phyloP scores from a whole-genome alignment of 257 asterid species.

The Ilex aquifolium region DNA sequence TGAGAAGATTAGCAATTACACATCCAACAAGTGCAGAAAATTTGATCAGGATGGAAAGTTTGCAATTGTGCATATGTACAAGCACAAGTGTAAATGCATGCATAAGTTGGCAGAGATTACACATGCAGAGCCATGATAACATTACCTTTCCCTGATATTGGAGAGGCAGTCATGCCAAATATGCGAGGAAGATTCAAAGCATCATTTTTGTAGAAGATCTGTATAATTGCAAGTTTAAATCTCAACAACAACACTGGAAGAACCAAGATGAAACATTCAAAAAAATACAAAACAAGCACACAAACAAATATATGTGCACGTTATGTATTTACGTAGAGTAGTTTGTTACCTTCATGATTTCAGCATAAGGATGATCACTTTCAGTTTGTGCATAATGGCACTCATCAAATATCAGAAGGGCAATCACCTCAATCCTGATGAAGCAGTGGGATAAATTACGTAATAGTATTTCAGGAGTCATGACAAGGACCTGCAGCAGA shows the following conservation, averaged over 20 bases:
- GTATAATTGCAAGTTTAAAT: constrained; percentile 18
- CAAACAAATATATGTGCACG: background rate
- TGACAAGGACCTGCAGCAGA: constrained; percentile 76
- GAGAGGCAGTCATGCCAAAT: constrained; percentile 99
- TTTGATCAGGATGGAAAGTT: no score
- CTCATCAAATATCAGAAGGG: constrained; percentile 95
- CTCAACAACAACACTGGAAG: constrained; percentile 16
- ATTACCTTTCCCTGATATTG: constrained; percentile 89
- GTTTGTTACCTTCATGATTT: constrained; percentile 81
- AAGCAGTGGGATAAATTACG: constrained; percentile 76
- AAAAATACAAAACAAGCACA: background rate
- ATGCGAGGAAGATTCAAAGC: constrained; percentile 73
- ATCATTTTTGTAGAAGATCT: constrained; percentile 76
- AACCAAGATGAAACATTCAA: background rate
- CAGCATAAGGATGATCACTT: constrained; percentile 93
- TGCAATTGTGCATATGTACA: no score
- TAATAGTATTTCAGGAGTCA: constrained; percentile 86
- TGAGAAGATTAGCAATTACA: no score
- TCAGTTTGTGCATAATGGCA: constrained; percentile 94
- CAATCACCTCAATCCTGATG: constrained; percentile 65
- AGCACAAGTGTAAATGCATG: no score
- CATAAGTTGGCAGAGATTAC: background rate
- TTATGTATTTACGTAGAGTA: background rate
- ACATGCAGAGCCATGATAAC: background rate
- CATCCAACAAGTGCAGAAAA: no score